Percentiles rank a stretch among this genome's conserved stretches.
Conservation (phyloP, 805 yeast genomes). For the Yamadazyma paraphyllophila region DNA sequence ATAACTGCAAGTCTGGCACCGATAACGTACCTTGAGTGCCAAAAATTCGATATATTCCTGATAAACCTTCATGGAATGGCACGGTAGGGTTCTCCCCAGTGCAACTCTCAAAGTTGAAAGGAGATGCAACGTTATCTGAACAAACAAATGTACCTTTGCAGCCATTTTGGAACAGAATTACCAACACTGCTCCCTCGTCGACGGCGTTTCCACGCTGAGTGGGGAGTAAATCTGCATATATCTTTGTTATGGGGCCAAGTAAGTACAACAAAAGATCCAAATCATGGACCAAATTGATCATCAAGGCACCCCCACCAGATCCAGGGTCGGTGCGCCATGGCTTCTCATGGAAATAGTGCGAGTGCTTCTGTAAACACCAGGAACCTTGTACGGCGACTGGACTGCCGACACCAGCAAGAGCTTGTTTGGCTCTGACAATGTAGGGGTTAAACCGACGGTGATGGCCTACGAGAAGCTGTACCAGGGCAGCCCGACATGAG, state of each 20-base stretch:
- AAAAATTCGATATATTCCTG: constrained; percentile 37
- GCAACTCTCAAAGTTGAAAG: constrained; percentile 37
- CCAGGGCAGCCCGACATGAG: constrained; percentile 20
- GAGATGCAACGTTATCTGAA: constrained; percentile 37
- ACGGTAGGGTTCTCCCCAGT: constrained; percentile 41
- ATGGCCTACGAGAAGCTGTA: constrained; percentile 37
- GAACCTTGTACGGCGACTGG: constrained; percentile 38
- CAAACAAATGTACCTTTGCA: constrained; percentile 37
- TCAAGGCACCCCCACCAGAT: constrained; percentile 36
- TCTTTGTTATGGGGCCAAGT: constrained; percentile 37
- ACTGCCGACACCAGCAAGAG: constrained; percentile 27
- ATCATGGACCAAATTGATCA: constrained; percentile 40
- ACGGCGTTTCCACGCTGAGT: constrained; percentile 31
- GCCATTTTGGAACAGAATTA: constrained; percentile 31
- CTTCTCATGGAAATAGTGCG: constrained; percentile 29
- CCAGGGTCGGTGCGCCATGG: constrained; percentile 31
- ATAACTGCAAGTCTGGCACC: constrained; percentile 35
- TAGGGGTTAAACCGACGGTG: constrained; percentile 42
- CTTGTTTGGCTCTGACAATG: constrained; percentile 31
- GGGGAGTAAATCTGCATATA: constrained; percentile 34
- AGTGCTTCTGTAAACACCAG: constrained; percentile 37
- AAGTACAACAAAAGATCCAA: constrained; percentile 36
- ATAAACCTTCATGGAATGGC: constrained; percentile 26
- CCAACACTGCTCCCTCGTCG: constrained; percentile 40
- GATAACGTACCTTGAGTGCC: constrained; percentile 40